Conservation (phyloP, 257 asterid genomes). For the Agastache rugosa region DNA sequence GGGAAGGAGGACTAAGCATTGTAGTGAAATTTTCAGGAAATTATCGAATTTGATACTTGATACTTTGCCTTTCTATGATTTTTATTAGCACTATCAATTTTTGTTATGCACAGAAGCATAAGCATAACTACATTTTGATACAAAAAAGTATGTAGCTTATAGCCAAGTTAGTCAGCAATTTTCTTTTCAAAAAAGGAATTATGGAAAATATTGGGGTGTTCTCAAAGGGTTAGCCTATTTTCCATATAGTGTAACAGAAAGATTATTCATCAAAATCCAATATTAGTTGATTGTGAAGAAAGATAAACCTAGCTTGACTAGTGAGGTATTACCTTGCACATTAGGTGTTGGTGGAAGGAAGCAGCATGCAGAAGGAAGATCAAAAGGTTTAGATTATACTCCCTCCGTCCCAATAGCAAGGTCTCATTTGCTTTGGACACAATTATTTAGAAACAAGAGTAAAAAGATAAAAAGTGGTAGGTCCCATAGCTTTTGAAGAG, state of each 20-base stretch:
- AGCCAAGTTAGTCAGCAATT: background rate
- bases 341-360: background rate
- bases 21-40: background rate
- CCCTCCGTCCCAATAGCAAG: too few species aligned
- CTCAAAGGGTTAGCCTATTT: background rate
- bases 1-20: background rate
- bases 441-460: too few species aligned
- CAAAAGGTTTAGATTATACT: too few species aligned
- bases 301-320: background rate
- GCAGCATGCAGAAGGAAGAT: background rate
- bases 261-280: slow-evolving; percentile 6
- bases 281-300: background rate
- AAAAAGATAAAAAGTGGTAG: too few species aligned
- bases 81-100: slow-evolving; percentile 18
- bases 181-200: slow-evolving; percentile 15
- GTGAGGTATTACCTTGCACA: background rate
- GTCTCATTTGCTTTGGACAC: too few species aligned
- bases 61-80: slow-evolving; percentile 7
- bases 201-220: slow-evolving; percentile 1
- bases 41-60: background rate
- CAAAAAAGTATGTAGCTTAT: slow-evolving; percentile 10
- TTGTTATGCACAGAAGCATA: slow-evolving; percentile 3
- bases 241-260: background rate
- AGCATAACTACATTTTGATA: background rate
- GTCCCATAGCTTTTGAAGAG: too few species aligned